A percentile compares a stretch with the other conserved stretches of the same genome.
Conservation (phyloP, 139 green algal species). For the Ostreobium quekettii region DNA sequence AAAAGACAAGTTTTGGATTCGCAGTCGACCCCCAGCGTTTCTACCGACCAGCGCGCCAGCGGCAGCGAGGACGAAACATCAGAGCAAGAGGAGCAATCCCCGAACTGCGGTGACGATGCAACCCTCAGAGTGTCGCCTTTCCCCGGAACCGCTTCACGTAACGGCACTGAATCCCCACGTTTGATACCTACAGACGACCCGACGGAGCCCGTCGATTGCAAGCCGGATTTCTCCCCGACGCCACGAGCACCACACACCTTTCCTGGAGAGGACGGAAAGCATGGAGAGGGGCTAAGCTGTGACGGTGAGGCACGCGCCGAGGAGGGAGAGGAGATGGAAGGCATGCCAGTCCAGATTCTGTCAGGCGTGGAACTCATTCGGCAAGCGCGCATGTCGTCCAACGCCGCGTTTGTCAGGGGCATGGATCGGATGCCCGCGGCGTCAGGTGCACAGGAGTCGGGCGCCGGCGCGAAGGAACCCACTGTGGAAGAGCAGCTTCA, state of each 20-base stretch:
- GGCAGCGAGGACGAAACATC: too few relatives aligned
- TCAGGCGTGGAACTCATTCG: not conserved
- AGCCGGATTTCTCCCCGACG: not conserved
- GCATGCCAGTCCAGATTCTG: not conserved
- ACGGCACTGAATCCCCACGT: too few relatives aligned
- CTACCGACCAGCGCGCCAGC: not conserved
- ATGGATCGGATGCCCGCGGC: slow-evolving; percentile 5
- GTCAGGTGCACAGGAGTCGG: too few relatives aligned
- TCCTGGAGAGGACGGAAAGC: not conserved
- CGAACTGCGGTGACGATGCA: too few relatives aligned
- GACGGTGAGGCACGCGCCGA: not conserved
- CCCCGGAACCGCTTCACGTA: too few relatives aligned
- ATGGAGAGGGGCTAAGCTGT: not conserved
- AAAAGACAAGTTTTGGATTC: not conserved
- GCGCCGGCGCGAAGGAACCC: too few relatives aligned
- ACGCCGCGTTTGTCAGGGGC: slow-evolving; percentile 15
- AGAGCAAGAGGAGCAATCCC: too few relatives aligned
- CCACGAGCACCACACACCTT: not conserved
- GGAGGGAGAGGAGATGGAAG: not conserved
- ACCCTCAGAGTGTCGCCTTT: too few relatives aligned
- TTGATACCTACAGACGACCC: not conserved
- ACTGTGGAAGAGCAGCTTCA: too few relatives aligned
- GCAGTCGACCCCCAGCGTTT: not conserved
- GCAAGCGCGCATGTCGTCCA: slow-evolving; percentile 4
- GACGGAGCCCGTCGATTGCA: slow-evolving; percentile 8